phyloP scores from a whole-genome alignment of 805 yeast genomes.

The Wickerhamomyces silvicola region DNA sequence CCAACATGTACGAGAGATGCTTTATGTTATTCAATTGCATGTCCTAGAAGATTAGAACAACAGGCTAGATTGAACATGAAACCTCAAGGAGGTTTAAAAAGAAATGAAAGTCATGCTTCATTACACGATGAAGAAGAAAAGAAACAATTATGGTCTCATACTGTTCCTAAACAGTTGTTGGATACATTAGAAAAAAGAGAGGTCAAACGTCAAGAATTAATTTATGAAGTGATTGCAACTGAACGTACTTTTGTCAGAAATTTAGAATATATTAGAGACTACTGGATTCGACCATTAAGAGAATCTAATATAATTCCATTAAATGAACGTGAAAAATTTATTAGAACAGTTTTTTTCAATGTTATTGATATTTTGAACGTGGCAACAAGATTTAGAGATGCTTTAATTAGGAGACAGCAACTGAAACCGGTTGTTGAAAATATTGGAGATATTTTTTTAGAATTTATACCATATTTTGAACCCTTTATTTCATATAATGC shows the following conservation, averaged over 20 bases:
- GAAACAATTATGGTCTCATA: slow-evolving; percentile 87
- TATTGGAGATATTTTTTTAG: slow-evolving; percentile 82
- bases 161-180: slow-evolving; percentile 75
- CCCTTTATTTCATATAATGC: slow-evolving; percentile 94
- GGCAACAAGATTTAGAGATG: slow-evolving; percentile 81
- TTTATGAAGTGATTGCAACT: slow-evolving; percentile 87
- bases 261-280: slow-evolving; percentile 85
- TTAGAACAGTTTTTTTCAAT: slow-evolving; percentile 86
- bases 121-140: slow-evolving; percentile 71
- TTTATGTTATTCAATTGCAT: slow-evolving; percentile 89
- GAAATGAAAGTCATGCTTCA: slow-evolving; percentile 67
- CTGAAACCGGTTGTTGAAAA: slow-evolving; percentile 77
- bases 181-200: slow-evolving; percentile 78
- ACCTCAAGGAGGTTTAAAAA: slow-evolving; percentile 75
- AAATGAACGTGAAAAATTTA: slow-evolving; percentile 82
- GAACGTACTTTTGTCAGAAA: slow-evolving; percentile 95
- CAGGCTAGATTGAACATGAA: slow-evolving; percentile 88
- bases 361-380: slow-evolving; percentile 81
- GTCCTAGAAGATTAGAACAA: slow-evolving; percentile 93
- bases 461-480: slow-evolving; percentile 79
- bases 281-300: slow-evolving; percentile 86
- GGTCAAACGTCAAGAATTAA: slow-evolving; percentile 89
- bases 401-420: slow-evolving; percentile 80
- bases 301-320: slow-evolving; percentile 85
- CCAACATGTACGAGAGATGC: slow-evolving; percentile 91